Evolutionary conservation across 129 eudicot species (phyloP), one percentile per base, ranked within the genome.

Genomic region (Flaveria ramosissima): DNA sequence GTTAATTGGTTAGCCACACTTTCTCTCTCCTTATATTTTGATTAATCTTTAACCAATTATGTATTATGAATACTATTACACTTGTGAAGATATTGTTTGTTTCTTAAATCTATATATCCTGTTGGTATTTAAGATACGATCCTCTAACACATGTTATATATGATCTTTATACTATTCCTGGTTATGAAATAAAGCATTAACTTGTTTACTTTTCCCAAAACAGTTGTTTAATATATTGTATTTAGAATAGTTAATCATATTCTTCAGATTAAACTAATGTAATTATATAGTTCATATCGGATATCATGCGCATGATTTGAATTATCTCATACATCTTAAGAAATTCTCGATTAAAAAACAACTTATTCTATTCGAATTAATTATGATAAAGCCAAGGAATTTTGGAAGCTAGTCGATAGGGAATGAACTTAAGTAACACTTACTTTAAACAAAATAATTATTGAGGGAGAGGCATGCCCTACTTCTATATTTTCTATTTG

Each of bases 381-480:
- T 8, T 78, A 63, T 52, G 65, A 13, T 30, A 85, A 80, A 81
- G 84, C 80, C 63, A 62, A 87, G 91, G 96, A 87, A 86, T 89
- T 82, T 80, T 36, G 81, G 73, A 92, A 74, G 81, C 77, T 84
- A 76, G 92, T 61, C 80, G 73, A 86, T 36, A 78, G 93, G 96
- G 96, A 81, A 77, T 86, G 93, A 89, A 92, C 83, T 88, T 75
- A 76, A 73, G 60, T 3, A 72, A 72, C 64, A 71, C 77, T 45
- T 27, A 71, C 71, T 46, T 27, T 78, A 70, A 71, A 59, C 21
- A 47, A 65, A 65, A 19, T 32, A 32, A 32, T 17, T 36, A 57
- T 43, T n/a, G 62, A 52, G 30, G 59, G 71, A 70, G 73, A 46
- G 74, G 80, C 62, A 30, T 80, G 81, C 69, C 81, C 79, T 78